Evolutionary conservation across 129 eudicot species (phyloP).

Genomic region (Calendula officinalis): DNA sequence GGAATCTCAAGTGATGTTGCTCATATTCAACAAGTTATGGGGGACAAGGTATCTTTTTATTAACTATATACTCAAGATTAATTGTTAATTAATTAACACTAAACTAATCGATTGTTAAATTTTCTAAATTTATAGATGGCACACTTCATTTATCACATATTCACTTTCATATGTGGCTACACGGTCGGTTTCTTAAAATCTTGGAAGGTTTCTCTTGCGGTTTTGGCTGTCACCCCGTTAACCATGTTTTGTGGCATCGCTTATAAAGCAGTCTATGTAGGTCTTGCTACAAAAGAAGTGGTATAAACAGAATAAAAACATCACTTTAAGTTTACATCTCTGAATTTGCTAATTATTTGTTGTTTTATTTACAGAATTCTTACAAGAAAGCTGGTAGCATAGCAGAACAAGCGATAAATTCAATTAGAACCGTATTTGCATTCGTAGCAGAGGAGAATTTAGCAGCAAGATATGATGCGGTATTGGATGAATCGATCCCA

Average conservation of each 20-base stretch:
- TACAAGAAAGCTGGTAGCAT: conserved; percentile 76
- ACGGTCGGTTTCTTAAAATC: conserved; percentile 63
- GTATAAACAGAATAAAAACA: conserved; percentile 27
- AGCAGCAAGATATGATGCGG: conserved; percentile 49
- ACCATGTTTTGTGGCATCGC: conserved; percentile 86
- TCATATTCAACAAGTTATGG: conserved; percentile 91
- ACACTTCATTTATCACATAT: conserved; percentile 76
- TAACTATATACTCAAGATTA: no score
- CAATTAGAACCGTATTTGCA: conserved; percentile 71
- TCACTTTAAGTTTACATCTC: conserved; percentile 5
- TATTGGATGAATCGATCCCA: conserved; percentile 55
- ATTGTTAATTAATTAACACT: no score
- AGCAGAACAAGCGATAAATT: conserved; percentile 77
- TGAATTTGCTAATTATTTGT: not conserved
- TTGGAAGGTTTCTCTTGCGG: conserved; percentile 72
- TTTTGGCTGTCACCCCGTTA: conserved; percentile 78
- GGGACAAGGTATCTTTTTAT: conserved; percentile 53
- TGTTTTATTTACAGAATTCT: conserved; percentile 42
- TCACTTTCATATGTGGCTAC: conserved; percentile 76
- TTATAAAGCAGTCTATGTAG: conserved; percentile 75
- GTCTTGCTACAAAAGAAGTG: conserved; percentile 77
- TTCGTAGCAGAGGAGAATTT: conserved; percentile 74
- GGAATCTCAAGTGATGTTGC: conserved; percentile 94
- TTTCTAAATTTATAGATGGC: conserved; percentile 51
- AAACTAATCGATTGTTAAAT: no score